Conservation (phyloP, 192 early-diverging fungal species). For the Linnemannia schmuckeri region DNA sequence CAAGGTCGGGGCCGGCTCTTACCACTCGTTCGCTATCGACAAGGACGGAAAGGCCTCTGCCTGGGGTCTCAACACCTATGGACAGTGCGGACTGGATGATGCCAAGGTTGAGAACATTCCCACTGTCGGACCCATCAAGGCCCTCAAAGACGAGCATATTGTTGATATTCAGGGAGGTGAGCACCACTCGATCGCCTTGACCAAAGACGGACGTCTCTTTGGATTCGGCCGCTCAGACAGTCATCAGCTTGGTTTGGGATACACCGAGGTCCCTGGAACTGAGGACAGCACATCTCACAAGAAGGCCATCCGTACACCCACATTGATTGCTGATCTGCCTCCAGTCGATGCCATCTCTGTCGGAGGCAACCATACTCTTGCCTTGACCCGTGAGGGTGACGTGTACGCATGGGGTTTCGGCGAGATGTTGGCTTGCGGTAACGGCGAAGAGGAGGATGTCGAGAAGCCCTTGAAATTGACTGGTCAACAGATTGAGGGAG, state of each 20-base stretch:
- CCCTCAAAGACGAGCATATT: slow-evolving; percentile 62
- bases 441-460: slow-evolving; percentile 83
- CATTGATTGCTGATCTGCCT: slow-evolving; percentile 58
- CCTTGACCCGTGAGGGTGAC: slow-evolving; percentile 66
- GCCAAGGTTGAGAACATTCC: slow-evolving; percentile 62
- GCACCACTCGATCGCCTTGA: slow-evolving; percentile 86
- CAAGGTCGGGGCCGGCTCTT: slow-evolving; percentile 81
- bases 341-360: slow-evolving; percentile 65
- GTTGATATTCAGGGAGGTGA: slow-evolving; percentile 82
- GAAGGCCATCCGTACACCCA: slow-evolving; percentile 72
- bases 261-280: slow-evolving; percentile 46
- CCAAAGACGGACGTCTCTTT: slow-evolving; percentile 78
- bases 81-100: slow-evolving; percentile 79
- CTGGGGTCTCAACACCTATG: slow-evolving; percentile 94
- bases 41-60: slow-evolving; percentile 74
- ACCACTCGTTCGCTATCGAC: slow-evolving; percentile 87
- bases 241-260: slow-evolving; percentile 81
- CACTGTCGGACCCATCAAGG: slow-evolving; percentile 69
- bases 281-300: slow-evolving; percentile 58
- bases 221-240: slow-evolving; percentile 90
- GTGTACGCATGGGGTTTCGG: slow-evolving; percentile 94
- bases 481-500: slow-evolving; percentile 79
- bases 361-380: slow-evolving; percentile 74
- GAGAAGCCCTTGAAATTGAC: slow-evolving; percentile 69
- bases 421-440: slow-evolving; percentile 86